Percentiles rank a stretch among this genome's conserved stretches.
Evolutionary conservation across 2,329 filamentous ascomycete genomes (phyloP).

Genomic region (Chaetoscypha palmicola): DNA sequence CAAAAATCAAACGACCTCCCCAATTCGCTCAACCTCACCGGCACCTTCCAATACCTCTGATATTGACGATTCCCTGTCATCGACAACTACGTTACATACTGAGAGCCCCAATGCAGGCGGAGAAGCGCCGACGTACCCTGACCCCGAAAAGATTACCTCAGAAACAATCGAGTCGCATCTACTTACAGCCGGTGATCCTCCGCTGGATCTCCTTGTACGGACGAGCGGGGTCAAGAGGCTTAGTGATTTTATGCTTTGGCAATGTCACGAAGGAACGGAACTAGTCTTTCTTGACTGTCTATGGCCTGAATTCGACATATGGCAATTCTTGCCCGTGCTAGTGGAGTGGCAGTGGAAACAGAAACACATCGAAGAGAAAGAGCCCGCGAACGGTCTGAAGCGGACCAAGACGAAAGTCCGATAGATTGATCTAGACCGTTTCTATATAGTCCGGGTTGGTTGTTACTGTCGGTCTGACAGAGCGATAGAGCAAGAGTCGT

Average conservation of each 20-base stretch:
- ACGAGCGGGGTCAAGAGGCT: slow-evolving; percentile 89
- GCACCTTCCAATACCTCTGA: slow-evolving; percentile 39
- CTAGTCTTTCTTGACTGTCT: slow-evolving; percentile 87
- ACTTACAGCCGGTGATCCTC: slow-evolving; percentile 79
- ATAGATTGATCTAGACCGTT: too few species aligned
- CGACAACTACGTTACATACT: slow-evolving; percentile 45
- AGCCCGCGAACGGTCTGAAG: slow-evolving; percentile 9
- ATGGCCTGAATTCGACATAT: slow-evolving; percentile 94
- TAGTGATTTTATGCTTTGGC: slow-evolving; percentile 99
- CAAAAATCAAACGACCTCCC: slow-evolving; percentile 41
- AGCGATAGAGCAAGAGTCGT: too few species aligned
- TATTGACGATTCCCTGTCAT: slow-evolving; percentile 46
- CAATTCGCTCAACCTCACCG: slow-evolving; percentile 38
- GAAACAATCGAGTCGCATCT: slow-evolving; percentile 79
- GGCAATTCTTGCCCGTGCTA: slow-evolving; percentile 86
- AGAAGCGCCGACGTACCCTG: slow-evolving; percentile 43
- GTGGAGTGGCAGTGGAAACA: slow-evolving; percentile 75
- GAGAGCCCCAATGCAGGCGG: slow-evolving; percentile 26
- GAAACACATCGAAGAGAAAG: slow-evolving; percentile 30
- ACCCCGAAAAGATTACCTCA: slow-evolving; percentile 80
- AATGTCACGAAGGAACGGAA: slow-evolving; percentile 86
- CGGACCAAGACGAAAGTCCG: slow-evolving; percentile 19
- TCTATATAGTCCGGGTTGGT: too few species aligned
- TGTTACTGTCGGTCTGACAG: too few species aligned
- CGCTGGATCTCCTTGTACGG: slow-evolving; percentile 81